Percentiles rank a stretch among this genome's conserved stretches.
phyloP scores from a whole-genome alignment of 257 asterid genomes.

The Salvia rosmarinus region DNA sequence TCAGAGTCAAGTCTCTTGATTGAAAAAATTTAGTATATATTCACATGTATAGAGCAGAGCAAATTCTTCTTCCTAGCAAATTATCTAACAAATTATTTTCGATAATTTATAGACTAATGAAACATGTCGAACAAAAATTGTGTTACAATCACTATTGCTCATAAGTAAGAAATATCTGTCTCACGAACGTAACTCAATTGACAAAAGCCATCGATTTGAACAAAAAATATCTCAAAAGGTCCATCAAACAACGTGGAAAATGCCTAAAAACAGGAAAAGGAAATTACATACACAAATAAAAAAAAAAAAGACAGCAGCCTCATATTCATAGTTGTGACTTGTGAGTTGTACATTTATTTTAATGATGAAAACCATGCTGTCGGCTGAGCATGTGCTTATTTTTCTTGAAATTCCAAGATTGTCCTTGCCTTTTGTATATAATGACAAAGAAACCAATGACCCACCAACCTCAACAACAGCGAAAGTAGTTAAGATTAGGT shows the following conservation, averaged over 20 bases:
- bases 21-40: too few species aligned
- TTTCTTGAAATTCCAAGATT: slow-evolving; percentile 13
- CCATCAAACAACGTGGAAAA: slow-evolving; percentile 30
- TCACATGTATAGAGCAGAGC: too few species aligned
- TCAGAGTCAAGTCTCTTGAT: too few species aligned
- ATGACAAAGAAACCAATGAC: neutral
- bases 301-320: neutral
- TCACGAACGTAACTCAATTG: too few species aligned
- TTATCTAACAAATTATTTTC: too few species aligned
- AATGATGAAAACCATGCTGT: slow-evolving; percentile 1
- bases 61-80: too few species aligned
- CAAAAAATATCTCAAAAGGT: slow-evolving; percentile 23
- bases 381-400: slow-evolving; percentile 38
- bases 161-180: too few species aligned
- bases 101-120: too few species aligned
- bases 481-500: slow-evolving; percentile 3
- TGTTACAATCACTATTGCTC: too few species aligned
- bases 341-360: slow-evolving; percentile 6
- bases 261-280: neutral
- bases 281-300: neutral
- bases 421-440: neutral
- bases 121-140: too few species aligned
- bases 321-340: neutral
- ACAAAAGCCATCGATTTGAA: too few species aligned
- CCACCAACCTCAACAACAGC: slow-evolving; percentile 29